Evolutionary conservation across 306 rosid genomes (phyloP), one percentile per base, ranked within the genome.

Genomic region (Arachis hypogaea): DNA sequence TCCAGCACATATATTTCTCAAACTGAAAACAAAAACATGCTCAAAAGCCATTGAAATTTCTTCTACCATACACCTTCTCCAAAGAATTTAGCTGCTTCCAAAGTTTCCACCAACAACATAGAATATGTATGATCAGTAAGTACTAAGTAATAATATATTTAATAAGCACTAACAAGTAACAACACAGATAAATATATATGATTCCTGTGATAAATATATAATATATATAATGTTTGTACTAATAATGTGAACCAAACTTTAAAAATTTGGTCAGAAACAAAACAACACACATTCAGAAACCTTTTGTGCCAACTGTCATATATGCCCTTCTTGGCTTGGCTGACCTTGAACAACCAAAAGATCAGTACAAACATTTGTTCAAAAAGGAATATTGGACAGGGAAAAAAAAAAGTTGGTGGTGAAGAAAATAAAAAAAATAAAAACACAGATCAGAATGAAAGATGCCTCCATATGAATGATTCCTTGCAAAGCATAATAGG

Each of bases 271-370:
- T 43, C 46, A 43, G 46, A 43, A 43, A 6, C 51, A 64, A 69
- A 71, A 77, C 80, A 77, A 33, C 28, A 77, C 60, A 80, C 87
- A 84, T 80, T 75, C 87, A 73, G 73, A 59, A 77, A 59, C 49
- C 52, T 63, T 63, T 77, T 74, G 30, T 65, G 64, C 78, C 82
- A 84, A 77, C 61, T 84, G 80, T 77, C 80, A 49, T 69, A 49
- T 69, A 63, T 51, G 65, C 78, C 68, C 68, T 76, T 72, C 68
- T 76, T 72, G 66, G 73, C 68, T 76, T 72, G 66, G 73, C 62
- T 75, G 78, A 61, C 67, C 58, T 61, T 36, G n/a, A 65, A 42
- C 74, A 33, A 33, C 38, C 38, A 71, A 67, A 62, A 42, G 41
- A 38, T 67, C 62, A 80, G 80, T 64, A 73, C 80, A 68, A 42